Conservation (phyloP, 257 asterid genomes). For the Nicotiana paniculata region DNA sequence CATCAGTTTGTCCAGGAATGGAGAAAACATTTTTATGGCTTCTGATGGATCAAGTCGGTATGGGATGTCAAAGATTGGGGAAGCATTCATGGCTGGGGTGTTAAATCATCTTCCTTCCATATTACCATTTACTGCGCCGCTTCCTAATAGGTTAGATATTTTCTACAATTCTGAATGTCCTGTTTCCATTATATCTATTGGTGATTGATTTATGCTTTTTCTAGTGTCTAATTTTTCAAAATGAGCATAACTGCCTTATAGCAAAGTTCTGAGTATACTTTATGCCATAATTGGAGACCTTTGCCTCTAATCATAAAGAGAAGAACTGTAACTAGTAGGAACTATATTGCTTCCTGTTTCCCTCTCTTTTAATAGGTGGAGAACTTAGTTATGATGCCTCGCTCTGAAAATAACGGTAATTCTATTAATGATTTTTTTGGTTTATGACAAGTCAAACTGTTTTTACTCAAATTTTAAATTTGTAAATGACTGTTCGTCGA, state of each 20-base stretch:
- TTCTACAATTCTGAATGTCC: background rate
- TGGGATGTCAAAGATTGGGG: constrained; percentile 78
- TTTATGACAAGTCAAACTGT: background rate
- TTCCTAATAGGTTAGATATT: constrained; percentile 67
- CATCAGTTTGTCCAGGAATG: constrained; percentile 70
- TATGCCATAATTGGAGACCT: background rate
- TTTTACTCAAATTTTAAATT: background rate
- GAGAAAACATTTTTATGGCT: constrained; percentile 67
- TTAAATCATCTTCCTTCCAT: constrained; percentile 84
- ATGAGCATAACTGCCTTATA: background rate
- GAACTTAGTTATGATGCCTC: too few relatives aligned
- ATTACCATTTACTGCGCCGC: constrained; percentile 83
- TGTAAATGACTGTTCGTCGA: background rate
- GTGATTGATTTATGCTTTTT: background rate
- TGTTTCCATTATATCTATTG: constrained; percentile 3
- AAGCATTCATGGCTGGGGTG: constrained; percentile 97
- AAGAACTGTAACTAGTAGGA: background rate
- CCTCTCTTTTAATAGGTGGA: too few relatives aligned
- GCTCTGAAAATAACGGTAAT: background rate
- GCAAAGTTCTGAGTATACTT: background rate
- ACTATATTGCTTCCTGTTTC: too few relatives aligned
- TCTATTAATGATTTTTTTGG: background rate
- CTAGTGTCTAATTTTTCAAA: background rate
- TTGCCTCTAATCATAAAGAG: background rate
- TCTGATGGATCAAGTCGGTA: constrained; percentile 38